These are phyloP conservation scores for Chaetomium strumarium DNA, from an alignment of 2,329 filamentous ascomycete genomes.

Conservation along the genomic window DNA sequence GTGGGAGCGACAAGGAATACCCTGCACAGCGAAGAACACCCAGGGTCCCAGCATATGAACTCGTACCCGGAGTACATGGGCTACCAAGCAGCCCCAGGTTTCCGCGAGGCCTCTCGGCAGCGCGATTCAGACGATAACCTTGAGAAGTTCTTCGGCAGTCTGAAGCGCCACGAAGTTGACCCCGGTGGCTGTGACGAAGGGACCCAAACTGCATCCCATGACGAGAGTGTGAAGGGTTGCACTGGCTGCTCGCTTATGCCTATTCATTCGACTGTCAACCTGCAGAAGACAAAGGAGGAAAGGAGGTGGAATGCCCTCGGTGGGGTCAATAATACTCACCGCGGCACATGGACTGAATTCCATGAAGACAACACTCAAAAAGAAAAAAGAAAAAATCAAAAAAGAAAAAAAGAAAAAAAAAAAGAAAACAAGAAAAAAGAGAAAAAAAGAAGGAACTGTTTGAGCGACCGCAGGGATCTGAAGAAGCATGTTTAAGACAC, in stretches of 20 bases:
- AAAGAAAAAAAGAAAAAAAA: too few relatives aligned
- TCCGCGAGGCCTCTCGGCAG: conserved; percentile 63
- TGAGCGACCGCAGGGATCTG: too few relatives aligned
- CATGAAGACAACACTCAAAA: too few relatives aligned
- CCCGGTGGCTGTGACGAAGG: conserved; percentile 54
- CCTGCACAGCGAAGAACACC: conserved; percentile 54
- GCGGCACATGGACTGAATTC: too few relatives aligned
- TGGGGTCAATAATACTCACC: too few relatives aligned
- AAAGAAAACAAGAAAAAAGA: too few relatives aligned
- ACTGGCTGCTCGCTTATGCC: conserved; percentile 63
- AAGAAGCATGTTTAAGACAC: too few relatives aligned
- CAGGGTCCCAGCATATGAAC: conserved; percentile 53
- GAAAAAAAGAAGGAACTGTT: too few relatives aligned
- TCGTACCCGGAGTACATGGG: conserved; percentile 56
- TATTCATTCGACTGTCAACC: conserved; percentile 64
- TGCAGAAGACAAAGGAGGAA: conserved; percentile 34
- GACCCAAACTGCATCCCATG: too few relatives aligned
- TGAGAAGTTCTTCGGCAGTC: conserved; percentile 89
- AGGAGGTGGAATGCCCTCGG: too few relatives aligned
- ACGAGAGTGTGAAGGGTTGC: too few relatives aligned
- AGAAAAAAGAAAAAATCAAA: too few relatives aligned
- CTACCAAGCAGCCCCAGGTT: conserved; percentile 43
- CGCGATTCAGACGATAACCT: conserved; percentile 73
- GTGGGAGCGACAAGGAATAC: conserved; percentile 66
- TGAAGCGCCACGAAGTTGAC: conserved; percentile 87